Conservation (phyloP, 2,329 filamentous ascomycete genomes). For the Colletotrichum godetiae region DNA sequence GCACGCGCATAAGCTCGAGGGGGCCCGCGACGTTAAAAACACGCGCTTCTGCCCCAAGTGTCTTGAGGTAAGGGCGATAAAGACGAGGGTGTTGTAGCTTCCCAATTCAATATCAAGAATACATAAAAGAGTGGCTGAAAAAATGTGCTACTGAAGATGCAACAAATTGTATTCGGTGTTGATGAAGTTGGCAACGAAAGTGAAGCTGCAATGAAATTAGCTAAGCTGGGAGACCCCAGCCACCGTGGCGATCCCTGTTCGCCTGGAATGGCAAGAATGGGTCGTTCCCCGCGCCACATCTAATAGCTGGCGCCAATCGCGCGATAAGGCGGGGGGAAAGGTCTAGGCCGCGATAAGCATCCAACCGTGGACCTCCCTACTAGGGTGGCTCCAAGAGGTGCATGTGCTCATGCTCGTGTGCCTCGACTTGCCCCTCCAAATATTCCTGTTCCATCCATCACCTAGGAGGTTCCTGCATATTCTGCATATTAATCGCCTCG, state of each 20-base stretch:
- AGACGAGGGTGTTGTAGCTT: no score
- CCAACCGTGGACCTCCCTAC: background rate
- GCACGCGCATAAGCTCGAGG: background rate
- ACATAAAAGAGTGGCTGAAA: no score
- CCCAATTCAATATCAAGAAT: no score
- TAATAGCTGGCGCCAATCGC: constrained; percentile 30
- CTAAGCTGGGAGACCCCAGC: constrained; percentile 25
- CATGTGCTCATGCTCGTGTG: constrained; percentile 35
- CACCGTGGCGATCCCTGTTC: constrained; percentile 22
- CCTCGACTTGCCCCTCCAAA: constrained; percentile 34
- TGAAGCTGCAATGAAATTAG: background rate
- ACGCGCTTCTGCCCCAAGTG: background rate
- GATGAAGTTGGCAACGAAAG: no score
- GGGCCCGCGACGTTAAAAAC: background rate
- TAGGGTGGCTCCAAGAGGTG: constrained; percentile 22
- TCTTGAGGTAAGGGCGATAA: no score
- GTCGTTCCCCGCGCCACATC: constrained; percentile 20
- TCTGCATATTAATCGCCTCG: constrained; percentile 9
- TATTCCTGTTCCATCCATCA: constrained; percentile 14
- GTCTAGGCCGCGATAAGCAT: constrained; percentile 28
- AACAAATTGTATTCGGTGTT: no score
- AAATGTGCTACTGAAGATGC: no score
- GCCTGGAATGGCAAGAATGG: background rate
- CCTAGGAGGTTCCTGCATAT: background rate
- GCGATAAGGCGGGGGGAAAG: constrained; percentile 22